Evolutionary conservation across 2,329 filamentous ascomycete genomes (phyloP), one percentile per base, ranked within the genome.

Genomic region (Graphilbum sp.): DNA sequence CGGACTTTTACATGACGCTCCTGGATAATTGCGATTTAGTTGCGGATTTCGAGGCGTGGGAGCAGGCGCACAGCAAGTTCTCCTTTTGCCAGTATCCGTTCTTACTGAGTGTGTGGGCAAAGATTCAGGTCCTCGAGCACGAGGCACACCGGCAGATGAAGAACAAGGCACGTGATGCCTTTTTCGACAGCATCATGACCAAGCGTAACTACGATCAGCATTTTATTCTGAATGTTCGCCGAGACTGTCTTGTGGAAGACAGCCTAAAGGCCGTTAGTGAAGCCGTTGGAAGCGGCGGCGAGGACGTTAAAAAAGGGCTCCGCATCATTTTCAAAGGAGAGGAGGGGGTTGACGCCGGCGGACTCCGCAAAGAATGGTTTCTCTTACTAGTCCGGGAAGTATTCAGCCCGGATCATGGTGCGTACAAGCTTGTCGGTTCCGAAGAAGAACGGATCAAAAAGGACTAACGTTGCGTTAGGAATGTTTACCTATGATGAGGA

Each of bases 301-400:
- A 88, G 49, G 86, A 94, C 45, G 77, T 93, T 54, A 94, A 94
- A 56, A 95, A 94, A 54, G 82, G 80, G 0, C 61, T 95, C 21
- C 75, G 80, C 16, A 90, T 95, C 42, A 76, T 81, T 42, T 95
- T 95, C 48, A 66, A 71, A 24, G 86, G 84, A 24, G 87, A 95
- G 58, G 87, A 95, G 56, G 87, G 87, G 5, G 76, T 94, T 36
- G 87, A 95, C 59, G 85, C 81, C 5, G 87, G 87, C 29, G 87
- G 87, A 0, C 64, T 93, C 39, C 75, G 85, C 40, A 95, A 95
- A 55, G 87, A 95, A 58, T 95, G 87, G 87, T 95, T 95, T 52
- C 60, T 94, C 36, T 69, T 94, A 41, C 68, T 95, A 18, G 77
- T 90, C 35, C 69, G 86, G 47, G 87, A 95, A 52, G 78, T 95